These are phyloP conservation scores for Papiliotrema nemorosa DNA, from an alignment of 1,284 basidiomycete genomes.

Conservation along the genomic window DNA sequence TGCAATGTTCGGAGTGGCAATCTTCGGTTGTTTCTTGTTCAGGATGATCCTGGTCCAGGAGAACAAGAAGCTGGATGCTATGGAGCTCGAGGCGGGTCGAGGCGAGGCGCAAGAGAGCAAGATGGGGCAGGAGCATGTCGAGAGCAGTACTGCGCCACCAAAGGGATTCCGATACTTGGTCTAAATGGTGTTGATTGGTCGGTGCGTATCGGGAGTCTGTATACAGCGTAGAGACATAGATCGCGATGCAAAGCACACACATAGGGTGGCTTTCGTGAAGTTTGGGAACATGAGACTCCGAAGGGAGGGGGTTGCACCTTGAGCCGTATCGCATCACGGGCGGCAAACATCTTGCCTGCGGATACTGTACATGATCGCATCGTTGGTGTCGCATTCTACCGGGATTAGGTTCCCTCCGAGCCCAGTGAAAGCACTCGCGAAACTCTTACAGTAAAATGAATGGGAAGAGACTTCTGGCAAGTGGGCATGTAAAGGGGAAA, in stretches of 20 bases:
- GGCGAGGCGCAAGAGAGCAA: conserved; percentile 38
- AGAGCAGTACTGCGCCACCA: conserved; percentile 36
- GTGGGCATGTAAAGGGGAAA: neutral
- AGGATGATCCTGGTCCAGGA: conserved; percentile 27
- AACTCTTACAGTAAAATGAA: neutral
- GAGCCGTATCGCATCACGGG: too few species aligned
- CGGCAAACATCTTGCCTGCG: neutral
- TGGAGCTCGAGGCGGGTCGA: conserved; percentile 20
- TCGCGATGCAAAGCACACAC: neutral
- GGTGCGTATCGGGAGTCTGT: neutral
- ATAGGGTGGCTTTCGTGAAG: too few species aligned
- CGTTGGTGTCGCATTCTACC: neutral
- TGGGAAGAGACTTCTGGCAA: neutral
- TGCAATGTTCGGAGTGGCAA: conserved; percentile 32
- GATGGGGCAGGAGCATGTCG: conserved; percentile 48
- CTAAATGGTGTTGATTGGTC: conserved; percentile 8
- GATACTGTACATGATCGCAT: neutral
- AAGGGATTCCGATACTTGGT: conserved; percentile 52
- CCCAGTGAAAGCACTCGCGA: neutral
- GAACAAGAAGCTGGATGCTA: conserved; percentile 41
- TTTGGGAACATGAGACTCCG: too few species aligned
- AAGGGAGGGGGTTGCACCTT: too few species aligned
- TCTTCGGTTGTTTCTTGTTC: conserved; percentile 31
- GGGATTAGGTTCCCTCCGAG: neutral
- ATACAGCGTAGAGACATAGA: neutral